Evolutionary conservation across 257 asterid species (phyloP).

Genomic region (Solanum sejunctum): DNA sequence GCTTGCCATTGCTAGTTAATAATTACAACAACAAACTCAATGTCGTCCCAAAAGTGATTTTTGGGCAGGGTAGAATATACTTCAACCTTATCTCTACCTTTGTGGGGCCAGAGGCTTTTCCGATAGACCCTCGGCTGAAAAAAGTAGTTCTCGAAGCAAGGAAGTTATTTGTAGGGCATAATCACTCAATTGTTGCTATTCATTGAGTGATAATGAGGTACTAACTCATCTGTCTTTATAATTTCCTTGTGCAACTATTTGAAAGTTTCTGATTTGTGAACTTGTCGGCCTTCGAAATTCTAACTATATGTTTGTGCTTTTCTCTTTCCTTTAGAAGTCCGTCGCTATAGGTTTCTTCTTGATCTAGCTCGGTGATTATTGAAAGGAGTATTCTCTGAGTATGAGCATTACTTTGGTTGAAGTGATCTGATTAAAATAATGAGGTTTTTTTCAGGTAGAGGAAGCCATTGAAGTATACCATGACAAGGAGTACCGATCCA

Average conservation of each 20-base stretch:
- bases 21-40: neutral
- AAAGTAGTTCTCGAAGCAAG: neutral
- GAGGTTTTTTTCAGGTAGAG: constrained; percentile 37
- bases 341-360: neutral
- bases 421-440: neutral
- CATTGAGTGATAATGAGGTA: neutral
- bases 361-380: neutral
- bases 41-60: neutral
- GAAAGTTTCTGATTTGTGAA: neutral
- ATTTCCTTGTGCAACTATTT: neutral
- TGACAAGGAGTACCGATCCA: constrained; percentile 39
- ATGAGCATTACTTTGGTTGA: neutral
- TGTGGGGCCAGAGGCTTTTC: neutral
- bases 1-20: neutral
- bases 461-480: constrained; percentile 59
- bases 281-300: neutral
- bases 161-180: neutral
- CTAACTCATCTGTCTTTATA: neutral
- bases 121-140: neutral
- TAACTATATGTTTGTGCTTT: neutral
- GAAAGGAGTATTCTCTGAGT: neutral
- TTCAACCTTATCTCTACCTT: neutral
- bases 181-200: neutral
- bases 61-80: neutral
- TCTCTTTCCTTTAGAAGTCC: neutral